Evolutionary conservation across 441 rosid species (phyloP).

Genomic region (Pelargonium fulgidum): DNA sequence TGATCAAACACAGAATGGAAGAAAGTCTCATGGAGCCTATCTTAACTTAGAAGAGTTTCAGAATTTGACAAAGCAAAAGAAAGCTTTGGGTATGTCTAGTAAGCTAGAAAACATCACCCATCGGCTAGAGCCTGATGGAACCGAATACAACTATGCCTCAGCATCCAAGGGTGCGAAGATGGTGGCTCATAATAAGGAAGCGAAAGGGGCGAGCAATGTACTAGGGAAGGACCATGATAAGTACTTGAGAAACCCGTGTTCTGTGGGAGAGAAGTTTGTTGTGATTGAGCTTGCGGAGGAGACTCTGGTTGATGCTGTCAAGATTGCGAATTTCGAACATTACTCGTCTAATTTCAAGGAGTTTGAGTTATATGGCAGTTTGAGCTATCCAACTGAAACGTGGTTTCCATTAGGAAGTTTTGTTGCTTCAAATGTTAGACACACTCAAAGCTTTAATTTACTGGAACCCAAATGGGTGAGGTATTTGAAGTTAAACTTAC

Average conservation of each 20-base stretch:
- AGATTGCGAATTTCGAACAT: conserved; percentile 86
- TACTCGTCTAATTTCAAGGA: conserved; percentile 79
- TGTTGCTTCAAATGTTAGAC: conserved; percentile 72
- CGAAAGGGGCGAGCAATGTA: conserved; percentile 80
- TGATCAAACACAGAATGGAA: conserved; percentile 24
- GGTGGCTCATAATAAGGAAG: conserved; percentile 74
- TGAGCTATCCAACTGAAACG: conserved; percentile 63
- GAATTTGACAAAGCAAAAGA: conserved; percentile 45
- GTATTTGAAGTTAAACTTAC: conserved; percentile 62
- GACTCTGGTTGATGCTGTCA: conserved; percentile 74
- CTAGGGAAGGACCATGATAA: conserved; percentile 77
- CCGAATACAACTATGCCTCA: conserved; percentile 80
- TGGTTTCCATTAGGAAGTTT: conserved; percentile 79
- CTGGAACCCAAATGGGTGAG: conserved; percentile 74
- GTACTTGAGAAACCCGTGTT: conserved; percentile 89
- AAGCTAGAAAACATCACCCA: conserved; percentile 52
- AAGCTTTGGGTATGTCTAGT: conserved; percentile 48
- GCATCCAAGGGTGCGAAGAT: conserved; percentile 87
- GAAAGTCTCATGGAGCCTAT: conserved; percentile 33
- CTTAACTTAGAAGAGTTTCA: conserved; percentile 79
- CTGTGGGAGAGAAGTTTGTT: conserved; percentile 76
- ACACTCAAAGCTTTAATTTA: conserved; percentile 56
- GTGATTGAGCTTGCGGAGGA: conserved; percentile 86
- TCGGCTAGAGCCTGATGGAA: conserved; percentile 81
- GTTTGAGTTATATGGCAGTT: conserved; percentile 70